phyloP scores from a whole-genome alignment of 2,329 filamentous ascomycete species.

The Neofusicoccum sp. region DNA sequence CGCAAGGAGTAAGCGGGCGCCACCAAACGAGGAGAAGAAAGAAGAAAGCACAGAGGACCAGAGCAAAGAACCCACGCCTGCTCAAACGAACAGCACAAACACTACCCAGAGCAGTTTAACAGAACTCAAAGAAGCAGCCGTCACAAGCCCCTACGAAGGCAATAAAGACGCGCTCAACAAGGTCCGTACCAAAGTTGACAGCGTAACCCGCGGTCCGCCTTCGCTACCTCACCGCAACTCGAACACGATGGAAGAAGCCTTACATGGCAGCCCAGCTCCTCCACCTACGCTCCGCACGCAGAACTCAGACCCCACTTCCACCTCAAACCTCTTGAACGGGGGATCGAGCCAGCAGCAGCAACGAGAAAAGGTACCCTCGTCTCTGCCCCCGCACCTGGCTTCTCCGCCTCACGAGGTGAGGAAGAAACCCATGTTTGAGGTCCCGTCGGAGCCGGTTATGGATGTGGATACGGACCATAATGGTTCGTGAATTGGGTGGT shows the following conservation, averaged over 20 bases:
- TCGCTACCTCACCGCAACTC: constrained; percentile 1
- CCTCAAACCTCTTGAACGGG: constrained; percentile 23
- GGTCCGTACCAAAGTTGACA: not conserved
- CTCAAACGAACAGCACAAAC: not conserved
- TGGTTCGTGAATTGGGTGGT: too few species aligned
- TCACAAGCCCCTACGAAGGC: not conserved
- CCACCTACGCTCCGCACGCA: too few species aligned
- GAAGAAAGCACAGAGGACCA: not conserved
- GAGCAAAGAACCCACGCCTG: not conserved
- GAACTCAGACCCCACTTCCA: too few species aligned
- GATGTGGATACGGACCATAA: constrained; percentile 36
- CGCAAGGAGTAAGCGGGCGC: constrained; percentile 60
- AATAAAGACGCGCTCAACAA: not conserved
- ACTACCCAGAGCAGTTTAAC: not conserved
- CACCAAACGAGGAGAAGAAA: constrained; percentile 23
- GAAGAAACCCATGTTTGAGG: constrained; percentile 43
- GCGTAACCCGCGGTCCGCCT: not conserved
- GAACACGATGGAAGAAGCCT: not conserved
- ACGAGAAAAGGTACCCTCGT: constrained; percentile 21
- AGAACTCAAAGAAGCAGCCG: not conserved
- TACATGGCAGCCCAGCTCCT: too few species aligned
- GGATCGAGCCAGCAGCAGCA: constrained; percentile 4
- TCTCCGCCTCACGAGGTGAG: constrained; percentile 26
- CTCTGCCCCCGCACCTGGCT: constrained; percentile 25
- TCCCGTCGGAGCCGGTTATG: constrained; percentile 41